Evolutionary conservation across 1,139 yeast species (phyloP).

Genomic region (Blastobotrys elegans): DNA sequence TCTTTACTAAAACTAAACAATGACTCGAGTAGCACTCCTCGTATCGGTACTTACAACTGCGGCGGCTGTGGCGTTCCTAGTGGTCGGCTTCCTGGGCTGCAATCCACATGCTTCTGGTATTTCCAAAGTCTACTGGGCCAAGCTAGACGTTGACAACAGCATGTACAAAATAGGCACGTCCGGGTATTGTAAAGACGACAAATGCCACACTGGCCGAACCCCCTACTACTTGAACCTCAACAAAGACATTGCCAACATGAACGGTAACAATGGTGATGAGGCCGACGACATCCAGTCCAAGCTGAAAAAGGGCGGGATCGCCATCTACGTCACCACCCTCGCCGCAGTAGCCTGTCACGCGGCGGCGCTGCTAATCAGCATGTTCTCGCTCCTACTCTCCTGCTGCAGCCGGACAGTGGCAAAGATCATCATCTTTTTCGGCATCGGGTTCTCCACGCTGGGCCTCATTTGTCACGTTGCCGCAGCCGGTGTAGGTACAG

Average conservation of each 20-base stretch:
- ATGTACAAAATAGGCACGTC: background rate
- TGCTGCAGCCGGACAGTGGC: constrained; percentile 8
- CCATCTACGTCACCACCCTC: constrained; percentile 8
- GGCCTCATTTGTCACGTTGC: constrained; percentile 2
- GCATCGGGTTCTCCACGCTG: background rate
- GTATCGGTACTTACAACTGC: constrained; percentile 4
- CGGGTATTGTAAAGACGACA: background rate
- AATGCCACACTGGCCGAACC: background rate
- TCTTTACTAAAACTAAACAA: background rate
- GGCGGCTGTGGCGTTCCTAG: constrained; percentile 3
- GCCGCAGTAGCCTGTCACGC: constrained; percentile 3
- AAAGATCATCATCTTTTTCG: background rate
- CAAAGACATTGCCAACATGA: background rate
- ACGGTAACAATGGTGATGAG: background rate
- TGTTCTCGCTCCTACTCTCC: constrained; percentile 3
- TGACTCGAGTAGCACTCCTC: constrained; percentile 4
- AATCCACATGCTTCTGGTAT: constrained; percentile 10
- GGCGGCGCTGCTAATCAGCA: background rate
- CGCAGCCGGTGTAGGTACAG: constrained; percentile 6
- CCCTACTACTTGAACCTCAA: constrained; percentile 1
- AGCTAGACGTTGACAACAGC: background rate
- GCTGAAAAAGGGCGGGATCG: constrained; percentile 8
- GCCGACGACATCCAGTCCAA: background rate
- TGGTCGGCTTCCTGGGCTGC: constrained; percentile 9
- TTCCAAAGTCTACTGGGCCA: constrained; percentile 1